Evolutionary conservation across 2,329 filamentous ascomycete species (phyloP), one percentile per base, ranked within the genome.

Genomic region (Alternaria sp.): DNA sequence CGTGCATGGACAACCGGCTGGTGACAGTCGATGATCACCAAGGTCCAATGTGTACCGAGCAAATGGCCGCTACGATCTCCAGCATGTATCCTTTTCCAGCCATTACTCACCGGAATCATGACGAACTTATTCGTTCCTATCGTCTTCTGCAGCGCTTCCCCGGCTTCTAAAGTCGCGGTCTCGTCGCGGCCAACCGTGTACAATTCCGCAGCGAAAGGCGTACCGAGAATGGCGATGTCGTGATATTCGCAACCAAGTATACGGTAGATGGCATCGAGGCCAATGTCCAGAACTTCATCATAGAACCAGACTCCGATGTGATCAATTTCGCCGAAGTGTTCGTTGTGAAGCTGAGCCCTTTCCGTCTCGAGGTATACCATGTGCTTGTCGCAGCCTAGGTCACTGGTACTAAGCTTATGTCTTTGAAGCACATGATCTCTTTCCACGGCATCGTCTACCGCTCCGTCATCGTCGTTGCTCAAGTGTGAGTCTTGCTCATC

Each of bases 21-120:
- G 46, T 54, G 54, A 36, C 54, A 61, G 25, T 61, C 59, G 32
- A 61, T 17, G 15, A 61, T 26, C 12, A 57, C 7, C 21, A 36
- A 6, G 6, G 52, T 57, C 52, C 46, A 61, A 19, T 61, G 54
- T 15, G 23, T 40, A 11, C 36, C 36, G 36, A 40, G 36, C 36
- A 40, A 40, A 17, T n/a, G 4, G 2, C 15, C n/a, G 15, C 15
- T 40, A 17, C 9, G n/a, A 10, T 40, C n/a, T 40, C 36, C 36
- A 10, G 36, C 36, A 9, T 40, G 36, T 17, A 17, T 17, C 15
- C n/a, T 40, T 9, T 17, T 47, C 59, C 21, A 51, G 9, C n/a
- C 26, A 5, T n/a, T 17, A 13, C 26, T 51, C 19, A 21, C 19
- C 12, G 26, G 47, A 6, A 58, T 15, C 0, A 58, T 40, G 47